phyloP scores from a whole-genome alignment of 306 rosid species.

The Castanea sativa region DNA sequence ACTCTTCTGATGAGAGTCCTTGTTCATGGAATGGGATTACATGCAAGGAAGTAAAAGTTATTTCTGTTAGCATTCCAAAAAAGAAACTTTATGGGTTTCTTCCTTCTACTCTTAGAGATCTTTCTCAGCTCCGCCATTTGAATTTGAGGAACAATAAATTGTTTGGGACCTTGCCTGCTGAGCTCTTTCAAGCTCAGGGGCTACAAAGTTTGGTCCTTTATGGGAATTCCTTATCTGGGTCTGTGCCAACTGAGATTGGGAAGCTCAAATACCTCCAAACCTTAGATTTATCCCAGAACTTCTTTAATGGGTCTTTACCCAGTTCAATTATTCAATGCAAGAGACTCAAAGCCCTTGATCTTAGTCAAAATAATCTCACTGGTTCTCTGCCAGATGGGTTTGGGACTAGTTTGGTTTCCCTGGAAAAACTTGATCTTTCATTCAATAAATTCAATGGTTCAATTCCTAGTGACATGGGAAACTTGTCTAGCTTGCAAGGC shows the following conservation, averaged over 20 bases:
- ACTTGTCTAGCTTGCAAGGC: constrained; percentile 78
- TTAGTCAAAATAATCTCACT: constrained; percentile 74
- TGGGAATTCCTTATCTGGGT: constrained; percentile 91
- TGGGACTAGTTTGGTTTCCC: constrained; percentile 54
- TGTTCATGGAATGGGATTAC: constrained; percentile 93
- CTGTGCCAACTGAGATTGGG: constrained; percentile 71
- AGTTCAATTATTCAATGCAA: constrained; percentile 57
- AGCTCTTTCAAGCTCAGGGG: constrained; percentile 74
- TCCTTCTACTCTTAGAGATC: constrained; percentile 71
- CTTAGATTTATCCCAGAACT: constrained; percentile 84
- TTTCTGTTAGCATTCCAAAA: constrained; percentile 83
- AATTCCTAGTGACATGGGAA: constrained; percentile 79
- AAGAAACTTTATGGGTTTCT: constrained; percentile 75
- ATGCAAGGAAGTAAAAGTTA: constrained; percentile 74
- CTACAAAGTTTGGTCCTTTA: constrained; percentile 90
- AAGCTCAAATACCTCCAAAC: constrained; percentile 75
- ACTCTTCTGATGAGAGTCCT: constrained; percentile 69
- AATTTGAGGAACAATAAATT: constrained; percentile 81
- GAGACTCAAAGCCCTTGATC: constrained; percentile 67
- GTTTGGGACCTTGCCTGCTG: constrained; percentile 59
- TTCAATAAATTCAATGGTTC: constrained; percentile 71
- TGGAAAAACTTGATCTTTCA: constrained; percentile 75
- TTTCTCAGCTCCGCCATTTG: constrained; percentile 76
- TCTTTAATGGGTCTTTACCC: constrained; percentile 77
- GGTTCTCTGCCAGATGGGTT: constrained; percentile 65